Evolutionary conservation across 345 rosid genomes (phyloP), one percentile per base, ranked within the genome.

Genomic region (Lumnitzera littorea): DNA sequence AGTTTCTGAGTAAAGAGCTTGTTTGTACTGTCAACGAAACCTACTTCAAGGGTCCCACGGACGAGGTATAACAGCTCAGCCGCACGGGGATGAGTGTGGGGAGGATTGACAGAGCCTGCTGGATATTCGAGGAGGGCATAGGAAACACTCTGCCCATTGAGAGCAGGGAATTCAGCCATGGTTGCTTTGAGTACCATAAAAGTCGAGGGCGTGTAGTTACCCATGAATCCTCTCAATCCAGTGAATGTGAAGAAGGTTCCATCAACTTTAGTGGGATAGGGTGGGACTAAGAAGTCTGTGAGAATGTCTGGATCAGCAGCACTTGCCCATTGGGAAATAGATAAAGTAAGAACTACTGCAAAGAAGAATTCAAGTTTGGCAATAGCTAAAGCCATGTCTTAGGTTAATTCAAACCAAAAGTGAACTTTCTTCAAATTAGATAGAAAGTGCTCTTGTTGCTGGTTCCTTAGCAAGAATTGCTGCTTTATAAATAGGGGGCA

Each of bases 201-300:
- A 55, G 47, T 9, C 8, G 13, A 48, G 17, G 47, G 47, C 25
- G 12, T 11, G 59, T 29, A 17, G 13, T 36, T 48, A 31, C 29
- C 5, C 29, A 63, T 1, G 7, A 54, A 3, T 9, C 27, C 52
- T 36, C 55, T 50, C 60, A 60, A 13, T 12, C 64, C 55, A 1
- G 66, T 62, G 72, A 61, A 68, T 31, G 62, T 67, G 56, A 67
- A 67, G 62, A 67, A 61, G 17, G 27, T 48, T 6, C 55, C 64
- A 12, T 60, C 65, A 8, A 54, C 24, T 2, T 20, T 43, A 1
- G 65, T 9, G 29, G 23, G 13, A 20, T 60, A 25, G 10, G 4
- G 54, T 2, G 70, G 65, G 60, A 55, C 7, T 2, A 53, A 11
- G 5, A 60, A 60, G 49, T 60, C 70, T 0, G 49, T 48, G 27